These are phyloP conservation scores for Dothistroma septosporum DNA, from an alignment of 2,329 filamentous ascomycete species.

Conservation along the genomic window DNA sequence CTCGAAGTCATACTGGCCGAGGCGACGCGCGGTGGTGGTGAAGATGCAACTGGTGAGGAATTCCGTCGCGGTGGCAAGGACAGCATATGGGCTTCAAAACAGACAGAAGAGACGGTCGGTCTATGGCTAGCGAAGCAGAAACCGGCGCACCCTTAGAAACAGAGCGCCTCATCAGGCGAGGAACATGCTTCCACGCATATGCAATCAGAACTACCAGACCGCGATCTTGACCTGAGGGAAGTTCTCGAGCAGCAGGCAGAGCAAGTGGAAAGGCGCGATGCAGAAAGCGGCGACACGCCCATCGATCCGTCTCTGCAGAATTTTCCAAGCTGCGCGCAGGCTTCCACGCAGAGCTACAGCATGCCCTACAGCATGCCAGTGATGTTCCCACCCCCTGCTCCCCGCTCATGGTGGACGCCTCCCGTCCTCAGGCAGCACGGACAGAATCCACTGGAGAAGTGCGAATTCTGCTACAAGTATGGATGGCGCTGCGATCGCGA, in stretches of 20 bases:
- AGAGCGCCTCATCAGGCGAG: background rate
- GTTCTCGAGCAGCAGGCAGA: background rate
- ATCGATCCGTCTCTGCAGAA: background rate
- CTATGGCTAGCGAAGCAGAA: slow-evolving; percentile 48
- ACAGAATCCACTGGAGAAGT: background rate
- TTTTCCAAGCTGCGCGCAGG: background rate
- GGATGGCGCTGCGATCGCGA: background rate
- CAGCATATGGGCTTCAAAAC: slow-evolving; percentile 60
- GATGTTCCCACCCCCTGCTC: no score
- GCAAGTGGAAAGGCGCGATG: background rate
- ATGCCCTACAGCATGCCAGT: no score
- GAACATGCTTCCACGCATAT: background rate
- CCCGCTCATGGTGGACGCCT: no score
- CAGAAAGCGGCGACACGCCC: background rate
- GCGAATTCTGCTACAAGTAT: background rate
- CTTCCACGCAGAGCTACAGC: no score
- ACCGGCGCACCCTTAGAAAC: slow-evolving; percentile 6
- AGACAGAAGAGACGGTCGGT: slow-evolving; percentile 59
- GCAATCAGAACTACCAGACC: background rate
- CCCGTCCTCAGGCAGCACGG: background rate
- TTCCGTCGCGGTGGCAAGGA: slow-evolving; percentile 62
- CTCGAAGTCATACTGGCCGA: slow-evolving; percentile 85
- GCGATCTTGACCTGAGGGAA: background rate
- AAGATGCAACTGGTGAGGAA: slow-evolving; percentile 57
- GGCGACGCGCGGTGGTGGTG: slow-evolving; percentile 55